Percentiles rank a stretch among this genome's conserved stretches.
Conservation (phyloP, 768 basidiomycete species). For the Mycena capillaripes region DNA sequence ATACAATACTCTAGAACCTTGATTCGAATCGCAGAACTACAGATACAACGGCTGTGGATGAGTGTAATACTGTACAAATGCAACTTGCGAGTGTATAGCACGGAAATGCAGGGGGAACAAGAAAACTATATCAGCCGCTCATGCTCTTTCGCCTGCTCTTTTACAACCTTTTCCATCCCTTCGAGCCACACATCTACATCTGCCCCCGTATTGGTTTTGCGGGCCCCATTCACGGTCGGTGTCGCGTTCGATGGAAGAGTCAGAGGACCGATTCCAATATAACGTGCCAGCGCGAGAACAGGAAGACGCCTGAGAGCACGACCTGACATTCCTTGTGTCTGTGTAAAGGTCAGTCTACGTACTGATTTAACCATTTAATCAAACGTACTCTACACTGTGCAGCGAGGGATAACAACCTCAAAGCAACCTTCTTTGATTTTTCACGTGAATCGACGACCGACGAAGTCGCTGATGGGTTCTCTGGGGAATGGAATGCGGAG, state of each 20-base stretch:
- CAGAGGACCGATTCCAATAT: slow-evolving; percentile 72
- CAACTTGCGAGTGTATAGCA: not conserved
- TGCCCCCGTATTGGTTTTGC: slow-evolving; percentile 41
- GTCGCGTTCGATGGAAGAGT: slow-evolving; percentile 16
- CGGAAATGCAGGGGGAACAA: slow-evolving; percentile 14
- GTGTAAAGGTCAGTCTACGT: not conserved
- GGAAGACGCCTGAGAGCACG: slow-evolving; percentile 94
- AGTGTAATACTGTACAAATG: slow-evolving; percentile 29
- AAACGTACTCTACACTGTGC: slow-evolving; percentile 80
- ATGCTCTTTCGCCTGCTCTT: slow-evolving; percentile 66
- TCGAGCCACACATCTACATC: slow-evolving; percentile 83
- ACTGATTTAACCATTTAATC: not conserved
- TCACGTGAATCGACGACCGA: slow-evolving; percentile 54
- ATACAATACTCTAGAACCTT: slow-evolving; percentile 21
- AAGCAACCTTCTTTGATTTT: slow-evolving; percentile 66
- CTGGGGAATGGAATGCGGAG: slow-evolving; percentile 41
- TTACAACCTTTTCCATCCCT: slow-evolving; percentile 86
- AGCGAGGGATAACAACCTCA: slow-evolving; percentile 77
- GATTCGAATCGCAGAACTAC: slow-evolving; percentile 21
- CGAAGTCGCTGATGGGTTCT: slow-evolving; percentile 10
- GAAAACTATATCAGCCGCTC: slow-evolving; percentile 56
- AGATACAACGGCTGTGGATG: slow-evolving; percentile 28
- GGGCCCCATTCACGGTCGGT: slow-evolving; percentile 19
- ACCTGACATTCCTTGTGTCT: slow-evolving; percentile 91
- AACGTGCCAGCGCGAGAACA: slow-evolving; percentile 90